Evolutionary conservation across 1,284 basidiomycete genomes (phyloP), one percentile per base, ranked within the genome.

Genomic region (Moesziomyces sp.): DNA sequence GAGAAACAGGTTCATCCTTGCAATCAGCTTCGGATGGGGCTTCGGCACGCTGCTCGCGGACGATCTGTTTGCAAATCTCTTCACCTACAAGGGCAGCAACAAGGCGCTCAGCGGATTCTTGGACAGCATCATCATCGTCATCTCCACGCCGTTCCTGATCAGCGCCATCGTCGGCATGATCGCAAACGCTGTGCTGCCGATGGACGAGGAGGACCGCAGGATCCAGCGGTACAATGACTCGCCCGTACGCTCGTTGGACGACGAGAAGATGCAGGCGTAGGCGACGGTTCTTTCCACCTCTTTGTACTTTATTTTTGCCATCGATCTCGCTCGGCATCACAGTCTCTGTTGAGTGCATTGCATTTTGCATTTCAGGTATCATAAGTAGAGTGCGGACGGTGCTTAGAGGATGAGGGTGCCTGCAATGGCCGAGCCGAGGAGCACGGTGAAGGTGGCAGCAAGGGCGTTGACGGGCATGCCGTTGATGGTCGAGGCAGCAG

Each of bases 81-180:
- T 89, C 88, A 38, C 86, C 81, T 56, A 82, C 60, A 75, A 43
- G 8, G 75, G 72, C 1, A 24, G 43, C 18, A 90, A 86, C 77
- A 86, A 86, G 46, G 91, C 89, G 0, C 84, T 93, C 9, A 83
- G 87, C 62, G 92, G 93, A 0, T 86, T 93, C 58, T 89, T 94
- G 63, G 87, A 90, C 80, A 90, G 90, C 5, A 92, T 94, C 71
- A 90, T 90, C 26, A 93, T 93, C 75, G 85, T 93, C 16, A 84
- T 93, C 11, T 58, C 51, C 19, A 77, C 73, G 28, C 23, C 75
- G 88, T 91, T 92, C 85, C 84, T 93, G 53, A 86, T 88, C 42
- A 86, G 90, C 0, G 91, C 91, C 24, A 81, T 92, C 58, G 87
- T 62, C 4, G 78, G 78, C 9, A 71, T 78, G 52, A 55, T 81